Evolutionary conservation across 257 asterid species (phyloP), one percentile per base, ranked within the genome.

Genomic region (Agastache rugosa): DNA sequence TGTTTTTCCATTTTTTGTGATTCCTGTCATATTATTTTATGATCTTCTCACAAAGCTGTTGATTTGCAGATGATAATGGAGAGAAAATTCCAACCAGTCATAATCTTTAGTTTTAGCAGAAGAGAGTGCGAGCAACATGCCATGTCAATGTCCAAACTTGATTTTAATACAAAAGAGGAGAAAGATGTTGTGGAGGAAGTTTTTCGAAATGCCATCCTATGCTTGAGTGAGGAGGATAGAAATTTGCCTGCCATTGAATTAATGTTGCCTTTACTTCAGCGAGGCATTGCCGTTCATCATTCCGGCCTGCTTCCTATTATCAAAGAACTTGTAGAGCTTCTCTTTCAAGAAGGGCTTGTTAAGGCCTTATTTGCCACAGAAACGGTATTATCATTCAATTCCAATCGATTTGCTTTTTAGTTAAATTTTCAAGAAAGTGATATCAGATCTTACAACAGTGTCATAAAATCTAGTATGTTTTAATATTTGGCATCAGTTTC

Each of bases 71-170:
- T 95, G 99, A 92, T 90, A 47, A 92, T 92, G 98, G 98, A 95
- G 82, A 87, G 93, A 73, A 90, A 95, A 68, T 92, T 94, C 79
- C 98, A 94, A 75, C 98, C 99, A 35, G 99, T 94, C 77, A 94
- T 94, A 81, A 89, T 94, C 27, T 94, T 94, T 85, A 92, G 99
- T 81, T 94, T 94, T 79, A 94, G 99, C 79, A 84, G 99, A 88
- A 89, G 98, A 86, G 99, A 94, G 83, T 92, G 98, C 69, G 99
- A 94, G 75, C 98, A 94, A 59, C 98, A 94, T 86, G 99, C 99
- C 75, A 90, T 90, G 98, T 92, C 99, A 19, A 89, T 94, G 99
- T 84, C 93, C 70, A 94, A 92, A 80, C 99, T 94, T 78, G 98
- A 94, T 81, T 92, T 92, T 72, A 94, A 94, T 78, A 83, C 93